A percentile compares a stretch with the other conserved stretches of the same genome.
Conservation (phyloP, 352 stramenopile species). For the Phytophthora pluvialis region DNA sequence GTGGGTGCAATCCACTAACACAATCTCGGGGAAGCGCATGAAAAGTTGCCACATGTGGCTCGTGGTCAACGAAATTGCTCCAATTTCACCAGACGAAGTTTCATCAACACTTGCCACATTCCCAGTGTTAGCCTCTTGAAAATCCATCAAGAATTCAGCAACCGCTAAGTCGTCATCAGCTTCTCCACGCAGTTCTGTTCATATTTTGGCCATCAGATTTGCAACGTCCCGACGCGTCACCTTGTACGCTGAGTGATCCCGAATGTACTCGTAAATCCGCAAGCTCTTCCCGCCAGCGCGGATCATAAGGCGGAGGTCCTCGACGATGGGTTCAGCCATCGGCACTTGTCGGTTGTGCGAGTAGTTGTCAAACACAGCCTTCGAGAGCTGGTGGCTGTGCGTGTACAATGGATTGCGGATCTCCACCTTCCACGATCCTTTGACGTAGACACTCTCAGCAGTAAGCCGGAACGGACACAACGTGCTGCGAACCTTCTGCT, state of each 20-base stretch:
- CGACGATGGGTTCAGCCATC: neutral
- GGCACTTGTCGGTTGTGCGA: neutral
- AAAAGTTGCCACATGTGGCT: neutral
- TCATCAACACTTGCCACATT: neutral
- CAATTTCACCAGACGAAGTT: neutral
- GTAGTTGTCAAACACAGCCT: neutral
- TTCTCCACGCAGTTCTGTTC: neutral
- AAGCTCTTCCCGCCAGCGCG: neutral
- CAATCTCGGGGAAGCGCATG: neutral
- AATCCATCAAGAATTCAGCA: neutral
- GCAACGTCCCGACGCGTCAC: neutral
- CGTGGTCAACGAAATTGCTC: neutral
- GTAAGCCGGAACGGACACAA: constrained; percentile 4
- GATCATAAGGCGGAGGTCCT: neutral
- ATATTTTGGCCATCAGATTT: neutral
- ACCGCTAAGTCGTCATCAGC: neutral
- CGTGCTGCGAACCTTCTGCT: neutral
- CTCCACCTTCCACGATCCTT: neutral
- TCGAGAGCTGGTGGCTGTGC: neutral
- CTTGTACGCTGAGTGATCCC: constrained; percentile 3
- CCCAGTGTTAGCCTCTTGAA: neutral
- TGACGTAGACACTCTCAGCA: neutral
- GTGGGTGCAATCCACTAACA: constrained; percentile 5
- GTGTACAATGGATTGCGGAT: neutral
- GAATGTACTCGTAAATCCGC: constrained; percentile 7